Evolutionary conservation across 2,329 filamentous ascomycete species (phyloP).

Genomic region (Corinectria fuckeliana): DNA sequence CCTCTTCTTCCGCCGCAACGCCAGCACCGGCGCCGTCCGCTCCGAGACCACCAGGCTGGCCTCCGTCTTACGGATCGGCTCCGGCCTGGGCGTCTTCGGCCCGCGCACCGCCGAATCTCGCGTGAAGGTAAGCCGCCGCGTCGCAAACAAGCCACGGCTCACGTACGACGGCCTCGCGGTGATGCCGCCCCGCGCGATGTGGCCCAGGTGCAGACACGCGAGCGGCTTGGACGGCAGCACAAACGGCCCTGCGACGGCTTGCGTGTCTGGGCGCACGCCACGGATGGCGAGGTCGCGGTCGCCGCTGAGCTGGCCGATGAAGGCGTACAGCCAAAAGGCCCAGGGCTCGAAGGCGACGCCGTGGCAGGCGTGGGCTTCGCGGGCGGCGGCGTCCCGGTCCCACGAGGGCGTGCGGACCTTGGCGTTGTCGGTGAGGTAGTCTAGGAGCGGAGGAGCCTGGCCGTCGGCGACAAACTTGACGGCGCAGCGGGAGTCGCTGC

Average conservation of each 20-base stretch:
- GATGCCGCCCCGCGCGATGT: conserved; percentile 45
- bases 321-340: conserved; percentile 51
- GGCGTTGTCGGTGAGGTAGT: conserved; percentile 44
- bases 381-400: conserved; percentile 39
- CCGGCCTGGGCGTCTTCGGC: background rate
- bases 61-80: conserved; percentile 20
- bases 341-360: conserved; percentile 47
- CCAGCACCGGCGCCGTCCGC: conserved; percentile 25
- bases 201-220: conserved; percentile 47
- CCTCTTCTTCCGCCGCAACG: conserved; percentile 42
- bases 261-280: conserved; percentile 29
- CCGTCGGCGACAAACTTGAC: conserved; percentile 42
- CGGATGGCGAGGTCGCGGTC: conserved; percentile 43
- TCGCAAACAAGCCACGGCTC: conserved; percentile 44
- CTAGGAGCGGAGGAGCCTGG: conserved; percentile 42
- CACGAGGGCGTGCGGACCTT: conserved; percentile 41
- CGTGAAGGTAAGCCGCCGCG: conserved; percentile 44
- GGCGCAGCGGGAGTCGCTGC: conserved; percentile 41
- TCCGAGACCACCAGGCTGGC: conserved; percentile 22
- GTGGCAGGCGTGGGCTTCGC: conserved; percentile 42
- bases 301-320: conserved; percentile 47
- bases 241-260: conserved; percentile 45
- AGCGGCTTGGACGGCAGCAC: conserved; percentile 49
- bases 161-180: conserved; percentile 45
- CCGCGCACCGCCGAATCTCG: conserved; percentile 24